These are phyloP conservation scores for Rhododendron kiyosumense DNA, from an alignment of 148 eudicot genomes.

Conservation along the genomic window DNA sequence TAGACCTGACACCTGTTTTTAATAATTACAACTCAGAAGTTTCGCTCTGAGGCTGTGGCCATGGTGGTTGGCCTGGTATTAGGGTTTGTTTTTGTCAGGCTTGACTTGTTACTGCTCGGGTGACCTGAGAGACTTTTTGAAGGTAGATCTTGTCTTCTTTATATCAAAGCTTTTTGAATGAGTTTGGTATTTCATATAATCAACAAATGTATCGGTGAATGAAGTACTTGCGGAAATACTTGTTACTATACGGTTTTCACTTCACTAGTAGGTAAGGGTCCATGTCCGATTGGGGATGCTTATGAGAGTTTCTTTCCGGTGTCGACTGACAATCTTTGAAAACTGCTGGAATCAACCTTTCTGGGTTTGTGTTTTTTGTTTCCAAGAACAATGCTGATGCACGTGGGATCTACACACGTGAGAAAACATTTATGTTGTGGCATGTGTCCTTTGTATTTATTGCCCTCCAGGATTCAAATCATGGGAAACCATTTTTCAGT, in stretches of 20 bases:
- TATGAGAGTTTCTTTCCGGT: not conserved
- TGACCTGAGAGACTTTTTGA: not conserved
- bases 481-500: too few species aligned
- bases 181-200: not conserved
- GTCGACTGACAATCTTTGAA: not conserved
- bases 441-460: too few species aligned
- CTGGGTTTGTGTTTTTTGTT: too few species aligned
- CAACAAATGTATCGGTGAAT: not conserved
- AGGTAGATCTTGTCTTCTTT: not conserved
- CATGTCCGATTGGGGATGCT: not conserved
- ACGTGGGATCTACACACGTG: too few species aligned
- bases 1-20: not conserved
- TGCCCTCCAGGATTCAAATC: too few species aligned
- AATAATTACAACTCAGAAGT: slow-evolving; percentile 13
- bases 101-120: not conserved
- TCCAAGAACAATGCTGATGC: too few species aligned
- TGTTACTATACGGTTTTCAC: not conserved
- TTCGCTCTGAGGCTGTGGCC: slow-evolving; percentile 10
- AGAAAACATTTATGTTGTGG: too few species aligned
- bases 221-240: not conserved
- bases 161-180: not conserved
- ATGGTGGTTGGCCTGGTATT: not conserved
- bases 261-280: not conserved
- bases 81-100: not conserved
- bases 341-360: too few species aligned